Evolutionary conservation across 345 rosid species (phyloP), one percentile per base, ranked within the genome.

Genomic region (Lumnitzera racemosa): DNA sequence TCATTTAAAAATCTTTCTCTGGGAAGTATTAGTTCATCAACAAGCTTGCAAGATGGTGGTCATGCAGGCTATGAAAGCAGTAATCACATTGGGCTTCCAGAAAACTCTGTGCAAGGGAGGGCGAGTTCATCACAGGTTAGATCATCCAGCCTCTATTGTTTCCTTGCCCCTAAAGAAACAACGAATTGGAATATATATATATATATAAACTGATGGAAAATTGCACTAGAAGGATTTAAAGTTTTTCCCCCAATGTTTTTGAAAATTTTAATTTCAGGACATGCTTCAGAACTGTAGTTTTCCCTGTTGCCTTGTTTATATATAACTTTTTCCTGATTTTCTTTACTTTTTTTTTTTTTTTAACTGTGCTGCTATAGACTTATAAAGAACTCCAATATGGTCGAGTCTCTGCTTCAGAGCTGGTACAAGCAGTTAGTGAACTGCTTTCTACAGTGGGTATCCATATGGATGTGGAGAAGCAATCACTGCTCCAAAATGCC

Each of bases 381-480:
- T 63, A 68, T 56, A 80, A 75, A 67, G 85, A 83, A 69, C 80
- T 63, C 27, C 86, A 74, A 61, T 81, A 78, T 55, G 98, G 92
- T 50, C 79, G 81, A 55, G 96, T 91, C 57, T 84, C 98, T 20
- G 86, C 98, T 56, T 78, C 65, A 57, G 98, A 91, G 74, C 67
- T 89, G 67, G 95, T 91, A 55, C 83, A 85, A 64, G 98, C 96
- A 46, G 96, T 91, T 49, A 77, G 87, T 49, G 98, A 89, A 83
- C 84, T 91, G 85, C 96, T 91, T 64, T 91, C 95, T 69, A 85
- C 95, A 25, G 96, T 95, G 49, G 98, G 98, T 51, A 78, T 91
- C 48, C 70, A 79, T 68, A 75, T 91, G 85, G 95, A 87, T 59
- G 74, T 75, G 52, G 96, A 87, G 82, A 87, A 83, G 72, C 95